phyloP scores from a whole-genome alignment of 768 basidiomycete genomes.

The Trametes elegans region DNA sequence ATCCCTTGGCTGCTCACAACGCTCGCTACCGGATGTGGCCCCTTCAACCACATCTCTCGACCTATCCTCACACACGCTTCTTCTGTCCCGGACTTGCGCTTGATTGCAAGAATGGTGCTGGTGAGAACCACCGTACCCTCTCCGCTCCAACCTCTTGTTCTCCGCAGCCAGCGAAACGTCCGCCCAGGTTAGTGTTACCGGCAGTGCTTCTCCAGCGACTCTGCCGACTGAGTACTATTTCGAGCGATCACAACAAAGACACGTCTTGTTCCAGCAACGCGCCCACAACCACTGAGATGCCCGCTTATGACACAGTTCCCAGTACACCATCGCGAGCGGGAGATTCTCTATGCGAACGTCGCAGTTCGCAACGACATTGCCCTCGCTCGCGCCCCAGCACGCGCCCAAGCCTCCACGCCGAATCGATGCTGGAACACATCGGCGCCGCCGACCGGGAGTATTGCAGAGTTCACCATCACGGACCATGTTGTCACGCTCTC shows the following conservation, averaged over 20 bases:
- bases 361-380: too few relatives aligned
- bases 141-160: not conserved
- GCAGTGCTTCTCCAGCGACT: not conserved
- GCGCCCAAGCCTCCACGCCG: not conserved
- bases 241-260: not conserved
- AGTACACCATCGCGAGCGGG: not conserved
- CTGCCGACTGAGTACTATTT: not conserved
- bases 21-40: too few relatives aligned
- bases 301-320: not conserved
- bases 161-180: not conserved
- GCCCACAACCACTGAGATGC: not conserved
- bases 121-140: not conserved
- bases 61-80: too few relatives aligned
- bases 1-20: too few relatives aligned
- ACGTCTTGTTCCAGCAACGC: not conserved
- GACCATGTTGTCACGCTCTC: not conserved
- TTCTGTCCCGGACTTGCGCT: too few relatives aligned
- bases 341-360: not conserved
- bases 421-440: not conserved
- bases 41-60: too few relatives aligned
- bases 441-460: not conserved
- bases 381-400: not conserved
- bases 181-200: not conserved
- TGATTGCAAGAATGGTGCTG: not conserved
- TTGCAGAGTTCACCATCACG: slow-evolving; percentile 3